phyloP scores from a whole-genome alignment of 768 basidiomycete species.

The Podaxis sp. region DNA sequence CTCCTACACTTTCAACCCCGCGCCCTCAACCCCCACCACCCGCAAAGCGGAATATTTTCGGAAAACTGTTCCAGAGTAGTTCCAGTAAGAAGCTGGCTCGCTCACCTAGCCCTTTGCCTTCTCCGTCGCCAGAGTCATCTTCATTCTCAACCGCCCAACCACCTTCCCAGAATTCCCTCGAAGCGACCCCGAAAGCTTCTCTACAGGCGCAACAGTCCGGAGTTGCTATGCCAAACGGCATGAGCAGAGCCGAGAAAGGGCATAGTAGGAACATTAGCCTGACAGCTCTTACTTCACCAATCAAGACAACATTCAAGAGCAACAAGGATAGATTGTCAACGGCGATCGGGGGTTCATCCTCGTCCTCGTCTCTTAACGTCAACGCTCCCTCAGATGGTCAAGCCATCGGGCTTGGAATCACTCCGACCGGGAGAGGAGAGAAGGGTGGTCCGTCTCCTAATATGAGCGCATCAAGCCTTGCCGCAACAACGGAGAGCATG shows the following conservation, averaged over 20 bases:
- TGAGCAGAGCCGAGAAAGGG: slow-evolving; percentile 18
- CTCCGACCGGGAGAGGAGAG: background rate
- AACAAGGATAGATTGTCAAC: slow-evolving; percentile 27
- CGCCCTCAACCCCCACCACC: slow-evolving; percentile 27
- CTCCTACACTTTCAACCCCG: slow-evolving; percentile 22
- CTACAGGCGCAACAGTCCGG: slow-evolving; percentile 7
- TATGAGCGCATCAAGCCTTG: slow-evolving; percentile 13
- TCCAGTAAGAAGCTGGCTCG: slow-evolving; percentile 13
- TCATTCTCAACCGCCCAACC: background rate
- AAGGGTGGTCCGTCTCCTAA: background rate
- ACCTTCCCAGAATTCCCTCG: background rate
- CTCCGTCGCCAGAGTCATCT: slow-evolving; percentile 1
- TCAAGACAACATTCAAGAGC: slow-evolving; percentile 28
- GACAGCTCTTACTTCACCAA: slow-evolving; percentile 23
- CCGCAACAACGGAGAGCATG: slow-evolving; percentile 5
- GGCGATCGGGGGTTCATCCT: slow-evolving; percentile 15
- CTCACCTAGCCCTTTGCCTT: slow-evolving; percentile 16
- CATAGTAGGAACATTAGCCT: slow-evolving; percentile 29
- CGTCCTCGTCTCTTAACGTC: slow-evolving; percentile 8
- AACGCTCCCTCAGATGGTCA: background rate
- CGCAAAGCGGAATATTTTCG: slow-evolving; percentile 62
- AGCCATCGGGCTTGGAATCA: background rate
- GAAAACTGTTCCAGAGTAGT: slow-evolving; percentile 63
- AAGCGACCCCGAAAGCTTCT: slow-evolving; percentile 11
- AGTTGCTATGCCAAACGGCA: slow-evolving; percentile 19